Evolutionary conservation across 352 stramenopile genomes (phyloP).

Genomic region (Globisporangium rhizosaccharum): DNA sequence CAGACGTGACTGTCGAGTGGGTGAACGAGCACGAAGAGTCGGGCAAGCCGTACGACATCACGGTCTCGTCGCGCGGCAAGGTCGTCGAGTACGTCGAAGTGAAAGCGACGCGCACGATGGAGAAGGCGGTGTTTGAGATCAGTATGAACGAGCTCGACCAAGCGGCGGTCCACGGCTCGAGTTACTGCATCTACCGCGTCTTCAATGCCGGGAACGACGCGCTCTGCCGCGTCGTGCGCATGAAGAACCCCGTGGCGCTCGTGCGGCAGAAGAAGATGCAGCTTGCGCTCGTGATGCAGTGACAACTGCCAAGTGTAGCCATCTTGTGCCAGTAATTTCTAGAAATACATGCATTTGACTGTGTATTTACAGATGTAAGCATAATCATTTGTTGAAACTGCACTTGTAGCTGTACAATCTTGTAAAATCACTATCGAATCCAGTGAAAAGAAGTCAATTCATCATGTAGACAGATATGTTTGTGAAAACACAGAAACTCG

Average conservation of each 20-base stretch:
- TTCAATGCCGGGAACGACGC: conserved; percentile 74
- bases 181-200: conserved; percentile 82
- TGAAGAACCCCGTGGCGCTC: conserved; percentile 80
- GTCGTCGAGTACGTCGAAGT: conserved; percentile 83
- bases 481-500: too few relatives aligned
- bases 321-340: not conserved
- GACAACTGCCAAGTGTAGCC: not conserved
- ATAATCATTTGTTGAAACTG: not conserved
- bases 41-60: conserved; percentile 78
- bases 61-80: conserved; percentile 34
- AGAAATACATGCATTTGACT: not conserved
- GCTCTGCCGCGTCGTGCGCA: conserved; percentile 70
- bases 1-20: conserved; percentile 47
- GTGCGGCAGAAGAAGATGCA: conserved; percentile 81
- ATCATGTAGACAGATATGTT: not conserved
- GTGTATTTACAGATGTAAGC: not conserved
- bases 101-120: conserved; percentile 83
- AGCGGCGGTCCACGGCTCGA: conserved; percentile 66
- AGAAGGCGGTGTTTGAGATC: conserved; percentile 87
- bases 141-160: conserved; percentile 87
- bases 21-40: conserved; percentile 80
- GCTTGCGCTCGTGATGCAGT: conserved; percentile 79
- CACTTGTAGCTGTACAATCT: not conserved
- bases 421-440: not conserved
- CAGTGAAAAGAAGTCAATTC: not conserved